phyloP scores from a whole-genome alignment of 2,329 filamentous ascomycete genomes.

The Chaetomium globosum region DNA sequence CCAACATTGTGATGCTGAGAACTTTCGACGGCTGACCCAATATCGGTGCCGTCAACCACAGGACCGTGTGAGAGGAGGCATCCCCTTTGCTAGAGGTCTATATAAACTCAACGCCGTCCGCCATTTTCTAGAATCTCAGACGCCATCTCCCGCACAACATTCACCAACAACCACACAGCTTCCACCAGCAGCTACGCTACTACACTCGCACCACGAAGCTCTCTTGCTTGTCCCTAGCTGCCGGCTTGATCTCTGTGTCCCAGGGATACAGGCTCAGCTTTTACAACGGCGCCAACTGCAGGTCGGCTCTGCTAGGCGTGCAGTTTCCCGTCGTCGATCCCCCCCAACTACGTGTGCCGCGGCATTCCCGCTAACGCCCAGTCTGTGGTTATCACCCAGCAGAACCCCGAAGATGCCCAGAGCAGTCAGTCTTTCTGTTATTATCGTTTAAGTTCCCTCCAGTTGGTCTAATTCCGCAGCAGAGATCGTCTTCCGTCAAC shows the following conservation, averaged over 20 bases:
- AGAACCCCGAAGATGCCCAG: background rate
- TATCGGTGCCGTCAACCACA: background rate
- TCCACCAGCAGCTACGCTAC: background rate
- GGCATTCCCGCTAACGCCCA: conserved; percentile 2
- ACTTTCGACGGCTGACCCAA: background rate
- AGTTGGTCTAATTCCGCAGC: background rate
- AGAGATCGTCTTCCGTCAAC: conserved; percentile 4
- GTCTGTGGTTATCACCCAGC: background rate
- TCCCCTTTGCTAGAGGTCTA: background rate
- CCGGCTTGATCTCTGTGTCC: background rate
- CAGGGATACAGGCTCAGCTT: conserved; percentile 1
- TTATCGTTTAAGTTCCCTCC: background rate
- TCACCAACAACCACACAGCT: background rate
- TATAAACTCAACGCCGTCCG: background rate
- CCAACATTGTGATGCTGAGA: no score
- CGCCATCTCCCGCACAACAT: background rate
- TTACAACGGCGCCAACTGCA: background rate
- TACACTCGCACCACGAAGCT: background rate
- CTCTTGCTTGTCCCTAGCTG: background rate
- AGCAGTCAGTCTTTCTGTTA: conserved; percentile 1
- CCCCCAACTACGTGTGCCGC: conserved; percentile 9
- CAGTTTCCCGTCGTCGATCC: conserved; percentile 4
- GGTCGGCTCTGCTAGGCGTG: background rate
- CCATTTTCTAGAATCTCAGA: background rate
- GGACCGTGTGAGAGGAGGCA: background rate